Base-by-base conservation (phyloP, 129 eudicot genomes). In the Pulicaria dysenterica region DNA sequence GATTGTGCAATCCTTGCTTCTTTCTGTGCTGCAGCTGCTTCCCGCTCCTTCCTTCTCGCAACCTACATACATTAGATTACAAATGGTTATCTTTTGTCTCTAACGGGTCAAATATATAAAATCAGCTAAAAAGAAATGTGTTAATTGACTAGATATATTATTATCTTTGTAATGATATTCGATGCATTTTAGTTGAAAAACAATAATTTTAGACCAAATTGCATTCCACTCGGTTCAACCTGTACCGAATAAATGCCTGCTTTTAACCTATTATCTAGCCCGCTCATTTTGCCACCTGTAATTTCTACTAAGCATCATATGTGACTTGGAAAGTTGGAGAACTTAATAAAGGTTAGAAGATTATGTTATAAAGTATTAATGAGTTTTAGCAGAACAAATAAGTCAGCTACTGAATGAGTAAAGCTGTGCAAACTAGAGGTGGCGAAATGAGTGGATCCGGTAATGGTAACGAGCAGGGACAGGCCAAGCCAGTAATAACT, bases 31-130 rank as follows among this genome's bases (percentile, higher is more conserved):
- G 87, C 84, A 11, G 80, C 82, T 37, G 84, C 94, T 81, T 90
- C 94, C 65, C 80, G 81, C 80, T 90, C 94, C 80, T 85, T 85
- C 83, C 85, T 90, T 74, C 96, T 79, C 43, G 94, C 96, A 77
- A 84, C 84, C 96, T 90, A 58, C 44, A 64, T 69, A 53, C 5
- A 19, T 49, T 24, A 24, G 31, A 3, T 6, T 17, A 39, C 47
- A 15, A 13, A 34, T 17, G 44, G 10, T 34, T 31, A 44, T 49
- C 24, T 39, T 9, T 11, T 19, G 63, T 36, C 54, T 61, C 38
- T 40, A 24, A 50, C 4, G 47, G 9, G 47, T 50, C 47, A 67
- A 56, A 19, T 62, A 6, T 6, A 40, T 1, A 36, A 73, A 24
- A 60, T 7, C 8, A 8, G 1, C 5, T 3, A 13, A 3, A 69